These are phyloP conservation scores for Mucor mucedo DNA, from an alignment of 371 early-diverging fungal species.

Conservation along the genomic window DNA sequence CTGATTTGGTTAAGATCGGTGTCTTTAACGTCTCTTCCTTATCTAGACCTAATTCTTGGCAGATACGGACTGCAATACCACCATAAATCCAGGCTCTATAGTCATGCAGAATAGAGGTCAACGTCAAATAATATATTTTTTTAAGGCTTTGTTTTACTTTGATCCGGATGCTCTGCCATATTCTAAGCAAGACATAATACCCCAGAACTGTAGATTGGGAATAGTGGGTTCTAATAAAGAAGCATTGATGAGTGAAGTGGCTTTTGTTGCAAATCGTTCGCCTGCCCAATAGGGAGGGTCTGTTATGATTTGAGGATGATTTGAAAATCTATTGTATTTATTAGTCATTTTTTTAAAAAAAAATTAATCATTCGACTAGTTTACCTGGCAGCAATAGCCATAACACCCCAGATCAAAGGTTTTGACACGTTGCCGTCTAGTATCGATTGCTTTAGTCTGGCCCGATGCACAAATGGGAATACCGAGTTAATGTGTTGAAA, in stretches of 20 bases:
- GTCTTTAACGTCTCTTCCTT: constrained; percentile 50
- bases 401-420: constrained; percentile 49
- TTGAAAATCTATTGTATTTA: constrained; percentile 40
- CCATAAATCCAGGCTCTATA: constrained; percentile 67
- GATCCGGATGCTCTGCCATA: constrained; percentile 68
- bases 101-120: background rate
- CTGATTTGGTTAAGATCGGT: constrained; percentile 39
- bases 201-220: constrained; percentile 62
- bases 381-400: constrained; percentile 56
- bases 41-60: constrained; percentile 62
- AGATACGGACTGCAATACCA: constrained; percentile 66
- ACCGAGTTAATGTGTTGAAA: constrained; percentile 62
- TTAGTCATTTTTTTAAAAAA: background rate
- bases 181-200: constrained; percentile 63
- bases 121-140: no score
- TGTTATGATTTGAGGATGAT: constrained; percentile 47
- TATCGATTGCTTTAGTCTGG: constrained; percentile 37
- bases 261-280: constrained; percentile 51
- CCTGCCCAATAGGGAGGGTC: constrained; percentile 55
- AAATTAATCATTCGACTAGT: background rate
- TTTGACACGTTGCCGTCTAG: constrained; percentile 40
- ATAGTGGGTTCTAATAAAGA: constrained; percentile 58
- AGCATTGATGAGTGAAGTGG: constrained; percentile 45
- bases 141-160: constrained; percentile 26
- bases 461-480: constrained; percentile 61